Percentiles rank a stretch among this genome's conserved stretches.
Evolutionary conservation across 495 filamentous ascomycete species (phyloP).

Genomic region (Geoglossum glabrum): DNA sequence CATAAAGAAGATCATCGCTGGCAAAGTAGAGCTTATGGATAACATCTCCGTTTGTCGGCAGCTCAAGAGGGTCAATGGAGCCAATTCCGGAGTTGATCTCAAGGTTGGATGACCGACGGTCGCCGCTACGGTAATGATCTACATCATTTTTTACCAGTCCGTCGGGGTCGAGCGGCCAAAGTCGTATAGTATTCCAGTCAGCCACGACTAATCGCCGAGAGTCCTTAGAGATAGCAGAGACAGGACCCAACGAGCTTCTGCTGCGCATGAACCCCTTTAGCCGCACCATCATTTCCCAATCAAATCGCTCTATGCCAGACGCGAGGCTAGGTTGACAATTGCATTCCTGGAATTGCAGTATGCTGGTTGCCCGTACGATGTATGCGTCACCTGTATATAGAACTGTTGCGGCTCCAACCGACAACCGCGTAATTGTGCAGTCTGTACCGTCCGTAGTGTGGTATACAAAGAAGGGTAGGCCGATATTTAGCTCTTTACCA

Average conservation of each 20-base stretch:
- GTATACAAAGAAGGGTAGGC: neutral
- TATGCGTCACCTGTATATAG: neutral
- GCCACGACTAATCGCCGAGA: neutral
- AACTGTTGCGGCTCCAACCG: neutral
- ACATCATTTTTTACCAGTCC: neutral
- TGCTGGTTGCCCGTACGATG: neutral
- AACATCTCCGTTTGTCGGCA: neutral
- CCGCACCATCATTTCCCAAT: neutral
- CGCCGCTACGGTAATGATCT: neutral
- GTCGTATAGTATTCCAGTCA: neutral
- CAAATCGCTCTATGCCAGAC: neutral
- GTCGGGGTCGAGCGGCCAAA: neutral
- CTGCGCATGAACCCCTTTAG: neutral
- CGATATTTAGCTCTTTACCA: neutral
- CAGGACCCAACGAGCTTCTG: neutral
- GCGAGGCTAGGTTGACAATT: neutral
- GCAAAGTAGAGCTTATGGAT: neutral
- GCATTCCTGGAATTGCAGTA: neutral
- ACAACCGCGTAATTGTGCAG: neutral
- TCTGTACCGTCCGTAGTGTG: neutral
- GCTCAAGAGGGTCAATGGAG: neutral
- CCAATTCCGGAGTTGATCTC: neutral
- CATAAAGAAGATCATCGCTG: neutral
- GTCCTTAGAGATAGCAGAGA: neutral
- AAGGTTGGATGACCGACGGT: neutral